A percentile compares a stretch with the other conserved stretches of the same genome.
Conservation (phyloP, 345 rosid species). For the Salix udensis region DNA sequence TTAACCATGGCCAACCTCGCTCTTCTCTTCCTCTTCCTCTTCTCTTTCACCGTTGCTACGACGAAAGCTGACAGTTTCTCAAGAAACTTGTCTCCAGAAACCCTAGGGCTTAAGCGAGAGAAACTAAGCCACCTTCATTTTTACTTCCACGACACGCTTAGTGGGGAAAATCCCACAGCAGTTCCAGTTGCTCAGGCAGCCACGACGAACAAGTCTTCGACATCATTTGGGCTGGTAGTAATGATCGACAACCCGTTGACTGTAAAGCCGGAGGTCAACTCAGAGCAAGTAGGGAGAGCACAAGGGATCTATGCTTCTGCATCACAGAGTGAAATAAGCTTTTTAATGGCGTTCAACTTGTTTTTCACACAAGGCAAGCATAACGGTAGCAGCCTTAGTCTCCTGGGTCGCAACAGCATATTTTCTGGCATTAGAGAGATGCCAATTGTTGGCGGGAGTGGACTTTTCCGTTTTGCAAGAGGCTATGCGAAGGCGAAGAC, state of each 20-base stretch:
- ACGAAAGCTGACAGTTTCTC: slow-evolving; percentile 1
- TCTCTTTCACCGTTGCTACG: not conserved
- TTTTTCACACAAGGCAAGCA: slow-evolving; percentile 17
- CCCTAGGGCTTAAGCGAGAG: slow-evolving; percentile 1
- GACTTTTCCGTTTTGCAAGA: slow-evolving; percentile 25
- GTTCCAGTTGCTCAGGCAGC: slow-evolving; percentile 3
- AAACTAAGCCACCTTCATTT: slow-evolving; percentile 20
- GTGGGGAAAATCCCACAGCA: not conserved
- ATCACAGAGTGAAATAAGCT: slow-evolving; percentile 8
- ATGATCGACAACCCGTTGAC: slow-evolving; percentile 28
- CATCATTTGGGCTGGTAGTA: slow-evolving; percentile 11
- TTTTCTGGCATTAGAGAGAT: slow-evolving; percentile 20
- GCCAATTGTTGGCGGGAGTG: slow-evolving; percentile 30
- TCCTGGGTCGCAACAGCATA: slow-evolving; percentile 19
- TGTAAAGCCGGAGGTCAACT: slow-evolving; percentile 4
- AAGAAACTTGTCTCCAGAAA: not conserved
- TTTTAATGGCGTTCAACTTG: slow-evolving; percentile 24
- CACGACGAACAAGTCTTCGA: not conserved
- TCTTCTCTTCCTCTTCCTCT: not conserved
- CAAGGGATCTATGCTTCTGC: slow-evolving; percentile 28
- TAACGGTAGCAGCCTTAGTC: slow-evolving; percentile 24
- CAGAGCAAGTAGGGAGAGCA: slow-evolving; percentile 21
- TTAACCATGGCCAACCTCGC: not conserved
- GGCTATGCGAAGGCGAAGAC: slow-evolving; percentile 37
- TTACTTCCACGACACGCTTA: slow-evolving; percentile 6